A percentile compares a stretch with the other conserved stretches of the same genome.
These are phyloP conservation scores for Podospora pseudoanserina DNA, from an alignment of 495 filamentous ascomycete genomes.

Conservation along the genomic window DNA sequence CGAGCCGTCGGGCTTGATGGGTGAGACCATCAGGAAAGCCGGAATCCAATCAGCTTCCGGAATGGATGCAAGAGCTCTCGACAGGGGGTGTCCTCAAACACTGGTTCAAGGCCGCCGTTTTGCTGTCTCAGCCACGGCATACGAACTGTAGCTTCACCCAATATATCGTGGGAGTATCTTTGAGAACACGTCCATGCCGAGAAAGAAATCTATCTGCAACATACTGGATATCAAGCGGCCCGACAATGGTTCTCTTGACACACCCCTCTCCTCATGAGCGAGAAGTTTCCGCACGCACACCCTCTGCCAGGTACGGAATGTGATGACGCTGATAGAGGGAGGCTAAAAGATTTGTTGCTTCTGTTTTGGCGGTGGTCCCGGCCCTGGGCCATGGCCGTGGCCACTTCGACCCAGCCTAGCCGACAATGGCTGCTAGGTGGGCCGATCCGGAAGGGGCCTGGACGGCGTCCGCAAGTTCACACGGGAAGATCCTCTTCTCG, in stretches of 20 bases:
- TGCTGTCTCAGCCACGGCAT: not conserved
- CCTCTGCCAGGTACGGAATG: not conserved
- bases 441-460: slow-evolving; percentile 28
- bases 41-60: slow-evolving; percentile 11
- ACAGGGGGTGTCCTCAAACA: not conserved
- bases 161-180: not conserved
- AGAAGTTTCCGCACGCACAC: not conserved
- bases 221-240: not conserved
- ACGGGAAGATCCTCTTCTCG: slow-evolving; percentile 27
- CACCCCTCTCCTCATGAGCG: not conserved
- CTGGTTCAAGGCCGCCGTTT: not conserved
- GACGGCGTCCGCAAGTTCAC: slow-evolving; percentile 22
- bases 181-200: not conserved
- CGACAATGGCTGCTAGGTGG: slow-evolving; percentile 33
- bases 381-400: slow-evolving; percentile 24
- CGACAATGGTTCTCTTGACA: not conserved
- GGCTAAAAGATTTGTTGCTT: slow-evolving; percentile 24
- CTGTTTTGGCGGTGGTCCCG: slow-evolving; percentile 21
- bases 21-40: not conserved
- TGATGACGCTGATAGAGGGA: not conserved
- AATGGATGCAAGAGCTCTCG: not conserved
- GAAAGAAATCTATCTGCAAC: not conserved
- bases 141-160: not conserved
- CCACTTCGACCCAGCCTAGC: slow-evolving; percentile 30
- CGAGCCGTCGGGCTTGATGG: slow-evolving; percentile 19